Base-by-base conservation (phyloP, 2,329 filamentous ascomycete species). In the Pestalotiopsis sp. region DNA sequence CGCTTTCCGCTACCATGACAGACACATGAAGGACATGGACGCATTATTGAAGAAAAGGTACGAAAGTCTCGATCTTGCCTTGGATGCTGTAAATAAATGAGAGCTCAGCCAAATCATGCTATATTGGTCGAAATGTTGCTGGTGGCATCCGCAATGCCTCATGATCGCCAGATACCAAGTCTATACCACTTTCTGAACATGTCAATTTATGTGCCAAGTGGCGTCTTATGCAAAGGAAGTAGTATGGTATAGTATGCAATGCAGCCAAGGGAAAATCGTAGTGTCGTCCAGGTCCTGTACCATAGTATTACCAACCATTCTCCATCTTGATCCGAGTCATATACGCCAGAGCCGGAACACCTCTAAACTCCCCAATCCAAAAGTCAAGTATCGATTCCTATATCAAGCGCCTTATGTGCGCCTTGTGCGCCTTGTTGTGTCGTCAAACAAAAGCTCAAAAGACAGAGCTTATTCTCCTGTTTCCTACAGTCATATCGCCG, bases 331-430 rank as follows among this genome's bases (percentile, higher is more conserved):
- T 52, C 45, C 45, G 11, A 52, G 20, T 20, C 45, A 20, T 52
- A 52, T n/a, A 60, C 57, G 57, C 57, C 57, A 60, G 57, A 60
- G 23, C 57, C 57, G 13, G 45, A 52, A 52, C 45, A n/a, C 45
- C 45, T 52, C 45, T n/a, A 52, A 52, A 52, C 45, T 52, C 45
- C 45, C 45, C 17, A 52, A 11, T 52, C 45, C 1, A 27, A 17
- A 27, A n/a, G 11, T 20, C 49, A 56, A 27, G 20, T 31, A 59
- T 4, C 14, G 4, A 6, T 36, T 60, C 57, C 57, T 36, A 23
- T 60, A 60, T 60, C 57, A 13, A 36, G 31, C 31, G 31, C 31
- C 31, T 60, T 20, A 17, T 23, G 4, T 23, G 41, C 39, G 31
- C 62, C 38, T 27, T 4, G 27, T 60, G 20, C 20, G 36, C 59